Percentiles rank a stretch among this genome's conserved stretches.
Evolutionary conservation across 2,329 filamentous ascomycete species (phyloP).

Genomic region (Davidsoniella eucalypti): DNA sequence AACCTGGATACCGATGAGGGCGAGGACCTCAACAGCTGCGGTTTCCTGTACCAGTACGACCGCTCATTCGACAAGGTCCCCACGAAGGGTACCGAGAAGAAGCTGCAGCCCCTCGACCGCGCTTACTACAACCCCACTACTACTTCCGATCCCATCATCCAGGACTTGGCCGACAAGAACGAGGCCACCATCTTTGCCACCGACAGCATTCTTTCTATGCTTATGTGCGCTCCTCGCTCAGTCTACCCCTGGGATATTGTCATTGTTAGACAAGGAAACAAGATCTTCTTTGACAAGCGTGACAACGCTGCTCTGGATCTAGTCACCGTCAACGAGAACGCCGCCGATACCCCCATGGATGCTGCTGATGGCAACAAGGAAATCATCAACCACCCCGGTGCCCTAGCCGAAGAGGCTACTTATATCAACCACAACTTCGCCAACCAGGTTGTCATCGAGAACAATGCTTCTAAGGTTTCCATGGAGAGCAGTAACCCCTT

Average conservation of each 20-base stretch:
- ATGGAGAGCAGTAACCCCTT: slow-evolving; percentile 90
- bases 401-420: slow-evolving; percentile 89
- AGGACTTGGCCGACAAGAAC: slow-evolving; percentile 89
- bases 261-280: slow-evolving; percentile 81
- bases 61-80: slow-evolving; percentile 85
- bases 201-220: slow-evolving; percentile 93
- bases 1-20: slow-evolving; percentile 90
- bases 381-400: slow-evolving; percentile 79
- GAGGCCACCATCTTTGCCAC: slow-evolving; percentile 95
- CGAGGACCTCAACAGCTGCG: slow-evolving; percentile 88
- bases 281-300: slow-evolving; percentile 98
- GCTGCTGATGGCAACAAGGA: slow-evolving; percentile 86
- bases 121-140: slow-evolving; percentile 98
- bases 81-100: slow-evolving; percentile 75
- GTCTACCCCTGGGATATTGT: slow-evolving; percentile 98
- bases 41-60: slow-evolving; percentile 98
- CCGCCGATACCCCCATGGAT: slow-evolving; percentile 84
- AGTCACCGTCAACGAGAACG: slow-evolving; percentile 98
- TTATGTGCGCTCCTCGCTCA: slow-evolving; percentile 94
- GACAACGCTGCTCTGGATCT: slow-evolving; percentile 89
- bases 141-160: slow-evolving; percentile 87
- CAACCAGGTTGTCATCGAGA: slow-evolving; percentile 84
- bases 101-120: slow-evolving; percentile 76
- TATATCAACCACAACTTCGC: slow-evolving; percentile 99
- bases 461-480: slow-evolving; percentile 57